phyloP scores from a whole-genome alignment of 2,329 filamentous ascomycete genomes.

The Botrytis medusae region DNA sequence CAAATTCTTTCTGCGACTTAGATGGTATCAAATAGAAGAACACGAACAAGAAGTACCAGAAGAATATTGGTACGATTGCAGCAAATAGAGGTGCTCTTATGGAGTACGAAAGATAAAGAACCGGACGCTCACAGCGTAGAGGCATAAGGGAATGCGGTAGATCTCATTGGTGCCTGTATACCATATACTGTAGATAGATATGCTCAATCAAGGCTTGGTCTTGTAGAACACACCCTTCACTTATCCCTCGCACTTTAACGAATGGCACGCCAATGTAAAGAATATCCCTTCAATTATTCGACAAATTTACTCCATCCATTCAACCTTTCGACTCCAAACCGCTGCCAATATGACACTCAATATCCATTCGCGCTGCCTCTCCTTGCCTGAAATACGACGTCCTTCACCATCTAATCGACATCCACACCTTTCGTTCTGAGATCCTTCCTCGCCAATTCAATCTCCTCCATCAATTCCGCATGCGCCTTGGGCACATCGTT shows the following conservation, averaged over 20 bases:
- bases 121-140: background rate
- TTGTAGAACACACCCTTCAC: background rate
- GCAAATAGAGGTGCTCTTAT: background rate
- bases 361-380: background rate
- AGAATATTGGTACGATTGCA: background rate
- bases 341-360: background rate
- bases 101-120: background rate
- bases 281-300: slow-evolving; percentile 16
- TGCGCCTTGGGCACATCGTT: slow-evolving; percentile 93
- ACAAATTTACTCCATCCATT: slow-evolving; percentile 11
- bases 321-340: background rate
- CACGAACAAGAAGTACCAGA: background rate
- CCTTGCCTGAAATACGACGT: background rate
- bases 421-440: slow-evolving; percentile 73
- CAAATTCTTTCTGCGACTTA: background rate
- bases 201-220: background rate
- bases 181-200: slow-evolving; percentile 3
- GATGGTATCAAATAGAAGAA: background rate
- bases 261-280: background rate
- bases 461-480: slow-evolving; percentile 83
- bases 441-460: slow-evolving; percentile 72
- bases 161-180: background rate
- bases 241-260: background rate
- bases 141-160: background rate
- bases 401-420: slow-evolving; percentile 35